Base-by-base conservation (phyloP, 2,329 filamentous ascomycete genomes). In the Fusarium verrucosum region DNA sequence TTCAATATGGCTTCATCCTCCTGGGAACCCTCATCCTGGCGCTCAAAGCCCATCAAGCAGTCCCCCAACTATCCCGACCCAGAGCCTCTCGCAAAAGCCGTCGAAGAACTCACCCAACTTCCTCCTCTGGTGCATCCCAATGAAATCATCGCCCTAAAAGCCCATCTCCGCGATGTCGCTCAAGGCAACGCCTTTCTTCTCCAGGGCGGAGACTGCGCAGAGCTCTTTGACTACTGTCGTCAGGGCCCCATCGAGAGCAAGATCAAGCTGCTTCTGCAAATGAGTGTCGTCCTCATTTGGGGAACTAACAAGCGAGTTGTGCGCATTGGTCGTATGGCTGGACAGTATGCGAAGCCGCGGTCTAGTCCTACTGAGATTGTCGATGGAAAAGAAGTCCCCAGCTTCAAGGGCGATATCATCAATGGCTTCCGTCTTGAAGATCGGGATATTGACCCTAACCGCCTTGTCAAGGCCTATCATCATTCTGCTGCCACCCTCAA, bases 191-290 rank as follows among this genome's bases (percentile, higher is more conserved):
- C 94, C 13, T 98, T 99, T 76, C 83, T 99, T 10, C 87, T 99
- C 5, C 95, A 99, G 80, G 95, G 95, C 59, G 95, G 94, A 63
- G 95, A 99, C 79, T 99, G 95, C 74, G 95, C 95, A 16, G 95
- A 99, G 81, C 85, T 98, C 10, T 99, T 99, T 73, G 92, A 95
- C 77, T 99, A 99, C 82, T 99, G 95, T 78, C 89, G 91, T 71
- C 90, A 93, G 75, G 85, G 86, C 14, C 90, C 91, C 66, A 97
- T 99, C 70, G 93, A 98, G 79, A 90, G 92, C 64, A 99, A 98
- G 83, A 92, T 98, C 78, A 98, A 98, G 80, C 86, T 99, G 23
- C 85, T 99, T 26, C 82, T 99, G 58, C 95, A 99, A 80, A 98
- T 99, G 94, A 96, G 92, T 67, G 81, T 99, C 70, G 92, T 99